phyloP scores from a whole-genome alignment of 2,329 filamentous ascomycete genomes.

The Talaromyces marneffei region DNA sequence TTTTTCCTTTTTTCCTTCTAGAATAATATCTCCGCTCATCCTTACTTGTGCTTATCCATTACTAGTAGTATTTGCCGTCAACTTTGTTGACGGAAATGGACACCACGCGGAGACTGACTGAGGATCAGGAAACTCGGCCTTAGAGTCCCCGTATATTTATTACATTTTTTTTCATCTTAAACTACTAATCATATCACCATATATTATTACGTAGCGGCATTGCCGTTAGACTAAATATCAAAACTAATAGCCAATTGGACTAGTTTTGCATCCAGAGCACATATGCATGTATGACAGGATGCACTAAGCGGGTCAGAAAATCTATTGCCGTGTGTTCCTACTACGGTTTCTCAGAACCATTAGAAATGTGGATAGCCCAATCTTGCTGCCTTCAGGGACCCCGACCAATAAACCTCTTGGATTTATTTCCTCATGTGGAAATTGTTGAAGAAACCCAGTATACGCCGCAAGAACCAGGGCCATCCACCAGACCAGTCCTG shows the following conservation, averaged over 20 bases:
- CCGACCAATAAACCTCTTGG: background rate
- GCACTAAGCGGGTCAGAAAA: background rate
- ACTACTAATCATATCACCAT: background rate
- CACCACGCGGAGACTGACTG: no score
- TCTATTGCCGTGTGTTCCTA: background rate
- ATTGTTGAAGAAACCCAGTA: background rate
- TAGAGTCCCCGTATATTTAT: background rate
- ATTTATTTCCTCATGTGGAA: background rate
- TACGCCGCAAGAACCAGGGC: background rate
- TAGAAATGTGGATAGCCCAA: background rate
- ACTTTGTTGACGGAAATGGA: background rate
- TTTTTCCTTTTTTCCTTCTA: background rate
- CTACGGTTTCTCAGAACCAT: background rate
- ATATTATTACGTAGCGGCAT: background rate
- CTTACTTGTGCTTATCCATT: background rate
- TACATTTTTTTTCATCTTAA: background rate
- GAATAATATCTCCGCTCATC: background rate
- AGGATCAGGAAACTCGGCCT: background rate
- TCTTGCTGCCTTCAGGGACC: no score
- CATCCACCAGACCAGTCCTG: background rate
- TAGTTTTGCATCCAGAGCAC: background rate
- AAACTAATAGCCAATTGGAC: no score
- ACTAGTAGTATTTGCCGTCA: background rate
- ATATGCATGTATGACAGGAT: background rate
- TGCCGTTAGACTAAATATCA: background rate